Percentiles rank a stretch among this genome's conserved stretches.
Evolutionary conservation across 495 filamentous ascomycete genomes (phyloP).

Genomic region (Lasiosphaeria ovina): DNA sequence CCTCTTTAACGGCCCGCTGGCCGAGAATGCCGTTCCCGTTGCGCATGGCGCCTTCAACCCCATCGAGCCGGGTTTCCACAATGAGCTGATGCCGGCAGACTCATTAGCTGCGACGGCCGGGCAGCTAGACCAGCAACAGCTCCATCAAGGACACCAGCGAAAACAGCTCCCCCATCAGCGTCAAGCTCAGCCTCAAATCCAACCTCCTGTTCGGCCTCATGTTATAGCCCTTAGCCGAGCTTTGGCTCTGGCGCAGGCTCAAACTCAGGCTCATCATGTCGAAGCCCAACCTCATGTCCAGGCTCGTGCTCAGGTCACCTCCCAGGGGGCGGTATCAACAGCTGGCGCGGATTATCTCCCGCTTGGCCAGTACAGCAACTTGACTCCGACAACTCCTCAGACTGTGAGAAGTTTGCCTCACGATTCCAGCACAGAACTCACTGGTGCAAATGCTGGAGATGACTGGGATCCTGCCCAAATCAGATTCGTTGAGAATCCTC

Average conservation of each 20-base stretch:
- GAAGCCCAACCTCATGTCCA: too few relatives aligned
- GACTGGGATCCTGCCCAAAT: conserved; percentile 11
- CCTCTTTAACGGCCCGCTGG: too few relatives aligned
- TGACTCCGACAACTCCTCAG: neutral
- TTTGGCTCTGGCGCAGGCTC: too few relatives aligned
- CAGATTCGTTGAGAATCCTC: conserved; percentile 63
- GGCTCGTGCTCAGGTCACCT: neutral
- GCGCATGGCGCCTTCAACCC: neutral
- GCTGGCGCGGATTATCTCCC: neutral
- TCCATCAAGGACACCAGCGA: conserved; percentile 12
- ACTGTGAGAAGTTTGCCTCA: neutral
- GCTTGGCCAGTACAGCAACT: neutral
- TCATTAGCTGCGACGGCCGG: neutral
- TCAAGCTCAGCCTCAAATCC: conserved; percentile 16
- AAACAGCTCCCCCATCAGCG: conserved; percentile 34
- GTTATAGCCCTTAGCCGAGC: neutral
- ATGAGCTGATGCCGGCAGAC: too few relatives aligned
- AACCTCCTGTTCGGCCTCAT: neutral
- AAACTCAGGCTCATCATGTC: too few relatives aligned
- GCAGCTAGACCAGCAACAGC: neutral
- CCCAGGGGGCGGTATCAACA: neutral
- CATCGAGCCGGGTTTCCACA: neutral
- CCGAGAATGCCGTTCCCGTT: neutral
- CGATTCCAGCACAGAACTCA: neutral
- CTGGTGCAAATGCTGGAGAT: neutral